Conservation (phyloP, 495 filamentous ascomycete genomes). For the Letharia columbiana region DNA sequence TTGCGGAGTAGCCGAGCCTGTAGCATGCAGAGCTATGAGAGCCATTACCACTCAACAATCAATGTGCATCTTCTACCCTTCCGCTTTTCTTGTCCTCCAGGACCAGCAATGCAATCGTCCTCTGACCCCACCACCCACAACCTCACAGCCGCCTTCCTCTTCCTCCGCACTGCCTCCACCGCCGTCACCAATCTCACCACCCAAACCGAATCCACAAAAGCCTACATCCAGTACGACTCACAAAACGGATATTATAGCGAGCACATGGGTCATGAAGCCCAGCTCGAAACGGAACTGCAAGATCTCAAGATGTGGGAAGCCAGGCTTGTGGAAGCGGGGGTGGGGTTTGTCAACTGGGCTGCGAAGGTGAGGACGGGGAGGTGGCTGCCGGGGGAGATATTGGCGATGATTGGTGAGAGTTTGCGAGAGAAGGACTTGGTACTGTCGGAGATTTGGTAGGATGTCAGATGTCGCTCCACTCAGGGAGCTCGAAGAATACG, state of each 20-base stretch:
- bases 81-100: background rate
- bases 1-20: background rate
- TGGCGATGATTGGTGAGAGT: constrained; percentile 9
- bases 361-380: constrained; percentile 5
- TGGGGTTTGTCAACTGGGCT: constrained; percentile 9
- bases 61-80: background rate
- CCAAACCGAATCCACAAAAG: constrained; percentile 4
- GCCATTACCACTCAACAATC: background rate
- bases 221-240: background rate
- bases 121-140: background rate
- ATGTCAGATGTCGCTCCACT: background rate
- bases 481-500: background rate
- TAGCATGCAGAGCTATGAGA: background rate
- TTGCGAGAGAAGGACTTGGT: background rate
- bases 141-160: constrained; percentile 14
- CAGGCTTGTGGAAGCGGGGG: constrained; percentile 4
- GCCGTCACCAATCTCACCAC: constrained; percentile 11
- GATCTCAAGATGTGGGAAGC: constrained; percentile 11
- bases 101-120: background rate
- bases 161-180: constrained; percentile 16
- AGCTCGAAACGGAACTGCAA: background rate
- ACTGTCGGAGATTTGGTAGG: background rate
- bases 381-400: constrained; percentile 14
- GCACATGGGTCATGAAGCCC: background rate
- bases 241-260: background rate